phyloP scores from a whole-genome alignment of 257 asterid species.

The Haberlea rhodopensis region DNA sequence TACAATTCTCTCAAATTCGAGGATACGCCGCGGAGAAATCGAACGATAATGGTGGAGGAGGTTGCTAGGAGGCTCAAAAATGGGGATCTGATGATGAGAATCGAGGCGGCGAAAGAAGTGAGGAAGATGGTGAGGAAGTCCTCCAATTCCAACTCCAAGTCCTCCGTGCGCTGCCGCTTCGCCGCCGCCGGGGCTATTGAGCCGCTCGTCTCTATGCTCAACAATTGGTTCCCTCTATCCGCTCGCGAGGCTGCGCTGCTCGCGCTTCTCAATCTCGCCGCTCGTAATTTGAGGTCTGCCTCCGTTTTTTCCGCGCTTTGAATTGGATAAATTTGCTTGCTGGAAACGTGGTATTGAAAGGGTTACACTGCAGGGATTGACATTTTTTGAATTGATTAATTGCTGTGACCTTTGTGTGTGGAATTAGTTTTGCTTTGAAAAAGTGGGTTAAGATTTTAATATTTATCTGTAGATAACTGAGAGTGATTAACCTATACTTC shows the following conservation, averaged over 20 bases:
- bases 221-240: slow-evolving; percentile 39
- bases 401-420: too few species aligned
- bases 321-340: slow-evolving; percentile 11
- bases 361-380: too few species aligned
- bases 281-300: slow-evolving; percentile 65
- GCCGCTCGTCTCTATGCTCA: slow-evolving; percentile 81
- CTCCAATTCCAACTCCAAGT: slow-evolving; percentile 51
- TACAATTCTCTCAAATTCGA: background rate
- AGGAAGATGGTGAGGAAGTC: slow-evolving; percentile 72
- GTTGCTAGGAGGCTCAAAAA: slow-evolving; percentile 55
- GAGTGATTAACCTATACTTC: too few species aligned
- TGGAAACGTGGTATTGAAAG: too few species aligned
- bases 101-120: slow-evolving; percentile 82
- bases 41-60: slow-evolving; percentile 48
- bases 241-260: slow-evolving; percentile 85
- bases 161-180: slow-evolving; percentile 62
- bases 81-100: slow-evolving; percentile 56
- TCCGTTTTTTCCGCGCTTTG: slow-evolving; percentile 1
- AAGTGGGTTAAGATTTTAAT: too few species aligned
- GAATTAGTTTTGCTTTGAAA: too few species aligned
- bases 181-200: slow-evolving; percentile 84
- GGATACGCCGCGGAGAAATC: slow-evolving; percentile 29
- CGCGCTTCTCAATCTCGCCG: slow-evolving; percentile 92
- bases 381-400: too few species aligned
- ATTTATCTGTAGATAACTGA: too few species aligned